phyloP scores from a whole-genome alignment of 208 protist species.

The Trypanosoma cruzi region DNA sequence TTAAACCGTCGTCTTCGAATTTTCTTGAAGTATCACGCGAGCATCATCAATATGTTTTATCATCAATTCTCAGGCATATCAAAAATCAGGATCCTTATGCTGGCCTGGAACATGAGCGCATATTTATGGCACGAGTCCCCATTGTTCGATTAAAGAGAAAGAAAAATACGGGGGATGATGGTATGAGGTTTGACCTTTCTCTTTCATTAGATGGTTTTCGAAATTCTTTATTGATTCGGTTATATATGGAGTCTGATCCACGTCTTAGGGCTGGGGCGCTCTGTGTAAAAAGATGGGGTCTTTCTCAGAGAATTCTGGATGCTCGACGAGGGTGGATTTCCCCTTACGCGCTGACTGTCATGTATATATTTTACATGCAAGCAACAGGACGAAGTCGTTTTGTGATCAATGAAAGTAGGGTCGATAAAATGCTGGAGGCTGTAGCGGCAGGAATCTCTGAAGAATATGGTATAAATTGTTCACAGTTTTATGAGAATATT shows the following conservation, averaged over 20 bases:
- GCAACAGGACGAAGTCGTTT: conserved; percentile 31
- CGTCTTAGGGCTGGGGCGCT: conserved; percentile 57
- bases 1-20: conserved; percentile 12
- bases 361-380: conserved; percentile 81
- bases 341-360: conserved; percentile 79
- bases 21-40: conserved; percentile 38
- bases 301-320: conserved; percentile 63
- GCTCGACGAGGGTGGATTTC: conserved; percentile 82
- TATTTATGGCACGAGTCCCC: conserved; percentile 77
- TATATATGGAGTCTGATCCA: conserved; percentile 65
- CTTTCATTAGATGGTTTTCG: conserved; percentile 67
- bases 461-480: neutral
- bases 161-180: neutral
- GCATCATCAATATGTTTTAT: conserved; percentile 47
- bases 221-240: conserved; percentile 69
- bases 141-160: conserved; percentile 50
- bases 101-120: conserved; percentile 54
- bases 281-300: conserved; percentile 70
- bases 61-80: conserved; percentile 52
- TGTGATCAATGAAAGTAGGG: conserved; percentile 37
- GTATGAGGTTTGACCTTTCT: conserved; percentile 74
- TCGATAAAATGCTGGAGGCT: conserved; percentile 25
- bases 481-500: conserved; percentile 24
- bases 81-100: conserved; percentile 9
- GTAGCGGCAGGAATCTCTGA: neutral